Percentiles rank a stretch among this genome's conserved stretches.
phyloP scores from a whole-genome alignment of 1,284 basidiomycete species.

The Ustilago crameri region DNA sequence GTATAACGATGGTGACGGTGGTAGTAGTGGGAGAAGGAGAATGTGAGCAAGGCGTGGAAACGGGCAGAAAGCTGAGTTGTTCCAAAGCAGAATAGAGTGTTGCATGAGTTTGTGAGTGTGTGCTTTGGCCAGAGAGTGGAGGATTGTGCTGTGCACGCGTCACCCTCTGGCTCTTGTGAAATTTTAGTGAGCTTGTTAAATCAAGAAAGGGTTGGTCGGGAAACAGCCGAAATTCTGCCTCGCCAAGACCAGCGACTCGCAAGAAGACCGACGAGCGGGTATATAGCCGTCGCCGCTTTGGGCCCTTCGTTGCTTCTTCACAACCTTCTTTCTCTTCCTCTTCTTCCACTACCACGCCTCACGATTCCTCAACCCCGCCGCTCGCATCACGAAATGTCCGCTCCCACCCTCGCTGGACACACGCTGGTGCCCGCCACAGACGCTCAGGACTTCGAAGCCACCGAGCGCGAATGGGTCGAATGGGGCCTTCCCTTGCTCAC shows the following conservation, averaged over 20 bases:
- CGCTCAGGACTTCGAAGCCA: conserved; percentile 34
- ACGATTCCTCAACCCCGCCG: neutral
- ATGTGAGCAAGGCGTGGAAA: neutral
- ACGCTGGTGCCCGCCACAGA: conserved; percentile 26
- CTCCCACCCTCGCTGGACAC: conserved; percentile 8
- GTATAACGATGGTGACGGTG: conserved; percentile 4
- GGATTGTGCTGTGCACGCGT: conserved; percentile 14
- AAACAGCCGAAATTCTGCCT: no score
- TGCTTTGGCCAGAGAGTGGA: conserved; percentile 1
- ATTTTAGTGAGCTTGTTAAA: conserved; percentile 9
- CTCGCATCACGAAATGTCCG: neutral
- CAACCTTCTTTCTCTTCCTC: conserved; percentile 1
- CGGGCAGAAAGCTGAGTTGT: conserved; percentile 1
- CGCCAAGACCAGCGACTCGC: neutral
- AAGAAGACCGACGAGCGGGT: neutral
- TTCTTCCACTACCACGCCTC: neutral
- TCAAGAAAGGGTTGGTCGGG: neutral
- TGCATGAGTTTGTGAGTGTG: neutral
- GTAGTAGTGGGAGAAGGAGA: neutral
- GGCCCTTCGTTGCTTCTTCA: neutral
- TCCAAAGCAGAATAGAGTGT: conserved; percentile 8
- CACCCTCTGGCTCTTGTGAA: neutral
- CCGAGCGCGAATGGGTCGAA: conserved; percentile 36
- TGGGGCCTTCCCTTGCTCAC: conserved; percentile 36
- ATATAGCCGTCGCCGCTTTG: neutral